Base-by-base conservation (phyloP, 2,329 filamentous ascomycete genomes). In the Colletotrichum sp. region DNA sequence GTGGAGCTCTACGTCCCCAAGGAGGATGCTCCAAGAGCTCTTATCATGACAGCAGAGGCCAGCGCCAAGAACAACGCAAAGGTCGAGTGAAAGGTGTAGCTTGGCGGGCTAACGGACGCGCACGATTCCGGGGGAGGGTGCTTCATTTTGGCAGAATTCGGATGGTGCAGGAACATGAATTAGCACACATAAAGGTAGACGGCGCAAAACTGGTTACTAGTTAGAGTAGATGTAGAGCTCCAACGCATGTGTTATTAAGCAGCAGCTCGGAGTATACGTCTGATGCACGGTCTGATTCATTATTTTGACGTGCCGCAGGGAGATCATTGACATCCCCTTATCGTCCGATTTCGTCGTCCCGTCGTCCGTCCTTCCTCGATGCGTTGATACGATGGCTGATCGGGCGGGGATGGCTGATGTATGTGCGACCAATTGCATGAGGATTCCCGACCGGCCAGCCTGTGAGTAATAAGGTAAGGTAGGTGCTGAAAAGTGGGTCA, bases 1-100 rank as follows among this genome's bases (percentile, higher is more conserved):
- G 95, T 97, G 56, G 95, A 97, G 87, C 81, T 97, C 66, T 93
- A 95, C 80, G 95, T 97, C 91, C 93, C 92, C 12, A 93, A 91
- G 84, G 90, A 95, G 76, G 95, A 97, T 84, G 94, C 95, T 15
- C 95, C 95, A 1, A 87, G 89, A 64, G 91, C 91, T 7, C 84
- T 97, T 79, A 91, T 93, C 80, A 85, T 92, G 81, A 95, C 94
- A 27, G 93, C 94, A 0, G 89, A 94, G 83, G 92, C 93, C 7
- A 93, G 92, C 61, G 94, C 94, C 8, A 92, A 86, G 85, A 91
- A 88, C 66, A 96, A 96, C 82, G 87, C 90, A 8, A 89, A 82
- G 80, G 78, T 77, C 61, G 75, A 84, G 34, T 85, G 32, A 64
- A 22, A n/a, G 58, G 12, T 28, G 10, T 30, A 15, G 16, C 43